Percentiles rank a stretch among this genome's conserved stretches.
Evolutionary conservation across 768 basidiomycete genomes (phyloP).

Genomic region (Boletellus ananiceps): DNA sequence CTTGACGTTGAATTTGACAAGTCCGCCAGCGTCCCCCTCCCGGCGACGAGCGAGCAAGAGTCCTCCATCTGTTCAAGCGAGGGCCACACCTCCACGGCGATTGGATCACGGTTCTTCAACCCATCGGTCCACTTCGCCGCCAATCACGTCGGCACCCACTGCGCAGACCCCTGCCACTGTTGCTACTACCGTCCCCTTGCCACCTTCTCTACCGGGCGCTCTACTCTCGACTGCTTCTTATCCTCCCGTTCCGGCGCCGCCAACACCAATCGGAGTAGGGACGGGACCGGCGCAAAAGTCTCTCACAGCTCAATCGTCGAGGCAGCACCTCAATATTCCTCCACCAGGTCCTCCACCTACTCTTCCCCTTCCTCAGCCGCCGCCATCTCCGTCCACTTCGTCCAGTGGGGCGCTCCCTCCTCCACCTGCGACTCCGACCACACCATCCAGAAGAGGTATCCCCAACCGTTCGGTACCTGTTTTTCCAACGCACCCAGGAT

Average conservation of each 20-base stretch:
- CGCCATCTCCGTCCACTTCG: conserved; percentile 13
- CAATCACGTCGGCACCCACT: conserved; percentile 3
- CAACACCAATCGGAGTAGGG: neutral
- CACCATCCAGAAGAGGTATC: conserved; percentile 8
- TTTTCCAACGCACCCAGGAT: conserved; percentile 4
- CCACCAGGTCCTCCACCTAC: conserved; percentile 31
- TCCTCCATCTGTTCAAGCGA: conserved; percentile 20
- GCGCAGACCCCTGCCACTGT: conserved; percentile 2
- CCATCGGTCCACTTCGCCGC: conserved; percentile 11
- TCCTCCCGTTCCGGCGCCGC: neutral
- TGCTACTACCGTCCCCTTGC: conserved; percentile 9
- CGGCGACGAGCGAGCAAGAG: conserved; percentile 25
- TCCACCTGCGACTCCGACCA: neutral
- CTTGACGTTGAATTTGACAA: conserved; percentile 22
- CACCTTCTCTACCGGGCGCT: conserved; percentile 18
- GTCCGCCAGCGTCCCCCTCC: conserved; percentile 16
- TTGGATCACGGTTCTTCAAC: conserved; percentile 4
- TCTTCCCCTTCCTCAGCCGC: conserved; percentile 28
- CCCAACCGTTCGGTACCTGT: conserved; percentile 17
- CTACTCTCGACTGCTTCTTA: conserved; percentile 18
- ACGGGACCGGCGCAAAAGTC: conserved; percentile 6
- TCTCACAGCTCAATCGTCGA: conserved; percentile 13
- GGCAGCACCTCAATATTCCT: conserved; percentile 27
- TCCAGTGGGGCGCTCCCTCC: neutral
- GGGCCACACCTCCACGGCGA: conserved; percentile 9